A percentile compares a stretch with the other conserved stretches of the same genome.
Evolutionary conservation across 78 protist genomes (phyloP).

Genomic region (Dictyostelium capitatum): DNA sequence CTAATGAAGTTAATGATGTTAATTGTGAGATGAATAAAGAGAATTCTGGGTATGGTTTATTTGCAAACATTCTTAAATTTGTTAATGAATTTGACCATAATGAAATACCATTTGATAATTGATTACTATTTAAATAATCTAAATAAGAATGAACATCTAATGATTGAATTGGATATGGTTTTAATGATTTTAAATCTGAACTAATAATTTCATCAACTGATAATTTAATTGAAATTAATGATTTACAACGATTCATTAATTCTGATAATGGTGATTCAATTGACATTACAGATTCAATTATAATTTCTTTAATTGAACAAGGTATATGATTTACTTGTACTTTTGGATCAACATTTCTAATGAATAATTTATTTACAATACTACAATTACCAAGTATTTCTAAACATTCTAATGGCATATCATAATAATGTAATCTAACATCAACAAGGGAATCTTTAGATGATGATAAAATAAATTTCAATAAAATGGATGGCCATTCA

Average conservation of each 20-base stretch:
- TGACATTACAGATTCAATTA: not conserved
- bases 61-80: not conserved
- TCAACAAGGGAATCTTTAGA: not conserved
- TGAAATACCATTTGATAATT: not conserved
- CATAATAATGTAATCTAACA: not conserved
- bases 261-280: not conserved
- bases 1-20: not conserved
- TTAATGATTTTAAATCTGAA: not conserved
- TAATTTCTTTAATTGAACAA: not conserved
- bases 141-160: not conserved
- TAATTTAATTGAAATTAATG: not conserved
- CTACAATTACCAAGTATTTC: not conserved
- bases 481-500: not conserved
- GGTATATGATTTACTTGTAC: not conserved
- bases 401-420: not conserved
- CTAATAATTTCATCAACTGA: not conserved
- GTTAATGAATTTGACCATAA: slow-evolving; percentile 5
- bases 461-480: not conserved
- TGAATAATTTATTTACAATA: not conserved
- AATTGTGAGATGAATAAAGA: not conserved
- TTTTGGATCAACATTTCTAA: not conserved
- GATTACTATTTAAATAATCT: not conserved
- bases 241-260: not conserved
- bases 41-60: not conserved
- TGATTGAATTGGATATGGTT: not conserved